phyloP scores from a whole-genome alignment of 139 green algal species.

The Diplosphaera chodatii region DNA sequence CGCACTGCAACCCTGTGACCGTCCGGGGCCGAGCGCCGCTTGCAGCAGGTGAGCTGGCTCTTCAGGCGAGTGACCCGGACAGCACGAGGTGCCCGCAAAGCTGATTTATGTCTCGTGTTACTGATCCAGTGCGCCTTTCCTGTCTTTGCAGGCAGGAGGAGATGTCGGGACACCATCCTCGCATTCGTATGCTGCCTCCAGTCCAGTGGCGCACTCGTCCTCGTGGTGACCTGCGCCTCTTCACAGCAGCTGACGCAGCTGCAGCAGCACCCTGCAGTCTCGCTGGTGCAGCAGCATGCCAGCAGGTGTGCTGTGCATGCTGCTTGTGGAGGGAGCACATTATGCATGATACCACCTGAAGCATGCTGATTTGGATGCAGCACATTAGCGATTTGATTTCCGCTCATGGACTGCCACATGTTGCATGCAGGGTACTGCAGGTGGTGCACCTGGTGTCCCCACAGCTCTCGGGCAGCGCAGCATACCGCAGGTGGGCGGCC shows the following conservation, averaged over 20 bases:
- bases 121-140: too few relatives aligned
- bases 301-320: slow-evolving; percentile 1
- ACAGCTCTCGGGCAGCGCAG: not conserved
- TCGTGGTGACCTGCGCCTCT: slow-evolving; percentile 23
- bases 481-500: slow-evolving; percentile 12
- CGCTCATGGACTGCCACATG: too few relatives aligned
- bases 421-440: slow-evolving; percentile 8
- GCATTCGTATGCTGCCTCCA: slow-evolving; percentile 23
- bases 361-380: too few relatives aligned
- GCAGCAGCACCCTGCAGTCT: slow-evolving; percentile 24
- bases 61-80: too few relatives aligned
- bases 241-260: slow-evolving; percentile 7
- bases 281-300: slow-evolving; percentile 10
- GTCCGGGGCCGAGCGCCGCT: not conserved
- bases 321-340: too few relatives aligned
- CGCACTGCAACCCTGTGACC: not conserved
- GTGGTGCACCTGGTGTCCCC: slow-evolving; percentile 24
- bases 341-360: too few relatives aligned
- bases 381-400: too few relatives aligned
- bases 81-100: too few relatives aligned
- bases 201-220: slow-evolving; percentile 19
- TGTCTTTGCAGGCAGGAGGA: not conserved
- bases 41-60: not conserved
- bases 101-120: too few relatives aligned
- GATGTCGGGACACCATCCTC: slow-evolving; percentile 1